Evolutionary conservation across 1,284 basidiomycete genomes (phyloP).

Genomic region (Mycena sp.): DNA sequence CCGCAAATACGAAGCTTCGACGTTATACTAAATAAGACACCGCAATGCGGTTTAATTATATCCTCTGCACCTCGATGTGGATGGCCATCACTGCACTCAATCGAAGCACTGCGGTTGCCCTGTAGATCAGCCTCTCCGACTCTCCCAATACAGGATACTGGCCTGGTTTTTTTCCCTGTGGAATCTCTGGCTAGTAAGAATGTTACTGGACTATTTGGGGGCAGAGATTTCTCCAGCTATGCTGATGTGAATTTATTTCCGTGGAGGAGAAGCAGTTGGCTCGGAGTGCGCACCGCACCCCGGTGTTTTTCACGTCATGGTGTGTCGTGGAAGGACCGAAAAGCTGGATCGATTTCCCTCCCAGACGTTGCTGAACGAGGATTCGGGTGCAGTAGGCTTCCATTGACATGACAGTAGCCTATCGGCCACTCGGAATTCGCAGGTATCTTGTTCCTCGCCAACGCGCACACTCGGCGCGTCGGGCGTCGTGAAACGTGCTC

Average conservation of each 20-base stretch:
- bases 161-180: too few species aligned
- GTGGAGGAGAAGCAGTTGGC: background rate
- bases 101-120: too few species aligned
- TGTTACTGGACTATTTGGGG: too few species aligned
- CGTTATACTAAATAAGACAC: too few species aligned
- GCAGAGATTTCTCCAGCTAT: too few species aligned
- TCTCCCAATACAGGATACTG: too few species aligned
- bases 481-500: slow-evolving; percentile 53
- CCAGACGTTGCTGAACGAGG: background rate
- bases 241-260: slow-evolving; percentile 6
- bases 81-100: background rate
- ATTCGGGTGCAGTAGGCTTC: slow-evolving; percentile 16
- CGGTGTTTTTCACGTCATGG: slow-evolving; percentile 11
- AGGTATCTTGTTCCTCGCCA: slow-evolving; percentile 22
- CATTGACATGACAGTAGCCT: slow-evolving; percentile 57
- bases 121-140: too few species aligned
- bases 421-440: slow-evolving; percentile 27
- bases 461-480: slow-evolving; percentile 44
- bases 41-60: background rate
- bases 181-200: too few species aligned
- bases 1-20: too few species aligned
- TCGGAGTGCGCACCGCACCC: slow-evolving; percentile 14
- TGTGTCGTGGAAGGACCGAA: slow-evolving; percentile 5
- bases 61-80: background rate
- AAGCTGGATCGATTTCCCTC: slow-evolving; percentile 3